These are phyloP conservation scores for Cytidiella melzeri DNA, from an alignment of 768 basidiomycete genomes.

Conservation along the genomic window DNA sequence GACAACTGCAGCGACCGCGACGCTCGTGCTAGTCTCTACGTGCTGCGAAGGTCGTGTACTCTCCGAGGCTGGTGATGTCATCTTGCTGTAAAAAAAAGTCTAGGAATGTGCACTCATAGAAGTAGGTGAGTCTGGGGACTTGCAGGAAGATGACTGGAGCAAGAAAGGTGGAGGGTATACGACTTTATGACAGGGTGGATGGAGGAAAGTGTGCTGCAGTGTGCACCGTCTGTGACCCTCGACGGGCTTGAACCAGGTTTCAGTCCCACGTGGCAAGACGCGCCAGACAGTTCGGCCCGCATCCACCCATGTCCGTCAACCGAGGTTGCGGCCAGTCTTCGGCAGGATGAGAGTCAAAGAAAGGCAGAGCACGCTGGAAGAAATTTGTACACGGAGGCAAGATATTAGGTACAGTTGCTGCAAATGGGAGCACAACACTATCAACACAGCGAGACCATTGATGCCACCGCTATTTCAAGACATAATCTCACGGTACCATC, in stretches of 20 bases:
- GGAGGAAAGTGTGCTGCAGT: background rate
- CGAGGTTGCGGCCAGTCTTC: background rate
- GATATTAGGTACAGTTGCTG: background rate
- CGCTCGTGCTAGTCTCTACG: background rate
- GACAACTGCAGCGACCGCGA: background rate
- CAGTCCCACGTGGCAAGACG: background rate
- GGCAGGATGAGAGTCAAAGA: background rate
- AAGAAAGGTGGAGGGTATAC: background rate
- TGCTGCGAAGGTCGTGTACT: background rate
- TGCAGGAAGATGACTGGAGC: background rate
- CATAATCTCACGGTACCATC: background rate
- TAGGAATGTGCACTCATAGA: background rate
- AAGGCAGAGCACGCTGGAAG: background rate
- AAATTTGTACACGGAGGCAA: background rate
- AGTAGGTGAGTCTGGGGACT: background rate
- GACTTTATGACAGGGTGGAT: background rate
- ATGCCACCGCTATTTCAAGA: background rate
- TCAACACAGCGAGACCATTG: slow-evolving; percentile 1
- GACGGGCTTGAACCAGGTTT: background rate
- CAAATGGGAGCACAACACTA: background rate
- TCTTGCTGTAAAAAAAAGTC: background rate
- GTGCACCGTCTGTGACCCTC: background rate
- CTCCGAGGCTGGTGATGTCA: slow-evolving; percentile 14
- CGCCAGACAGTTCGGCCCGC: background rate
- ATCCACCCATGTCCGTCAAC: background rate